Evolutionary conservation across 768 basidiomycete species (phyloP), one percentile per base, ranked within the genome.

Genomic region (Termitomyces sp.): DNA sequence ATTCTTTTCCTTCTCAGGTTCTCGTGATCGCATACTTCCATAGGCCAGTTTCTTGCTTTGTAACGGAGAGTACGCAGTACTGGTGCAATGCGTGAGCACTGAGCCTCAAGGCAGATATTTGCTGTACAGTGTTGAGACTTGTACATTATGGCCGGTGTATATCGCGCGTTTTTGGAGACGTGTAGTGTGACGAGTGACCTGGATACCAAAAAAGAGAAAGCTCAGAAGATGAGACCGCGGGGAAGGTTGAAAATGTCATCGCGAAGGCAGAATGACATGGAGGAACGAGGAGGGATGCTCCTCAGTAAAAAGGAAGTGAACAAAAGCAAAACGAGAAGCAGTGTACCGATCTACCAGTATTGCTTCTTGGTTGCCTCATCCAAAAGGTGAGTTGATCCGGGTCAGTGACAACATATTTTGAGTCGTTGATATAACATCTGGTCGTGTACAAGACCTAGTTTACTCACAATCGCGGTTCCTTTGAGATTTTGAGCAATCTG

Each of bases 41-140:
- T 84, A 86, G 74, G 65, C 82, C 84, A 85, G 22, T 72, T 70
- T 42, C 76, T 60, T 26, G 77, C 80, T 41, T 68, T 53, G 4
- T 74, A 34, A 34, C 1, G 32, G 12, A 12, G 32, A 34, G 12
- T 34, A 12, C 52, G 56, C 85, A 86, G 61, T 81, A 80, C 1
- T 36, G 14, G 13, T 36, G 14, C 5, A 36, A 14, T 36, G 72
- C 0, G 80, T 76, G 69, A 77, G 85, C 0, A 83, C n/a, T n/a
- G n/a, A n/a, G 74, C 37, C 75, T 66, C n/a, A 75, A 85, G 13
- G 62, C 36, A 7, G 71, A 61, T 7, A 84, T 74, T 61, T 82
- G 71, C n/a, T n/a, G n/a, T n/a, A n/a, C n/a, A n/a, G n/a, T n/a
- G n/a, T n/a, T n/a, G n/a, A n/a, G n/a, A n/a, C n/a, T n/a, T n/a